Evolutionary conservation across 2,329 filamentous ascomycete genomes (phyloP).

Genomic region (Colletotrichum sp.): DNA sequence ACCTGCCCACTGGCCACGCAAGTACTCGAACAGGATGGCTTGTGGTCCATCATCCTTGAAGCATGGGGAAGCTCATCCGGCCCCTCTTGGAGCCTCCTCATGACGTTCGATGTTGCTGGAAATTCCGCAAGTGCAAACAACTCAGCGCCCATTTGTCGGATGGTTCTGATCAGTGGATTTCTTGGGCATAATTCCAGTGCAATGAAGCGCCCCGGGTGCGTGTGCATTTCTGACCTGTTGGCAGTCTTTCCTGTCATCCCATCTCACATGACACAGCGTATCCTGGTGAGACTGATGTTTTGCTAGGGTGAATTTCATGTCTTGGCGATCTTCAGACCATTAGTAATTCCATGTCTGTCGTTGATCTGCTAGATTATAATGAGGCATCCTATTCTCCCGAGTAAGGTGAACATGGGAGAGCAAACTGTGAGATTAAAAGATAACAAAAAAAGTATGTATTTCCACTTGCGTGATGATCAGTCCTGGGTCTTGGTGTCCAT

Average conservation of each 20-base stretch:
- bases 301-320: not conserved
- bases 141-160: not conserved
- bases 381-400: not conserved
- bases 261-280: not conserved
- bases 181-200: not conserved
- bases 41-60: not conserved
- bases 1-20: not conserved
- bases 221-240: not conserved
- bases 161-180: not conserved
- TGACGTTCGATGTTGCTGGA: not conserved
- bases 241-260: not conserved
- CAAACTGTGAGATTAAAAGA: not conserved
- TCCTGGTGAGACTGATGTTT: not conserved
- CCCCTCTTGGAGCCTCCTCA: not conserved
- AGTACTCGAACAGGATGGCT: not conserved
- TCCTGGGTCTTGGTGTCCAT: not conserved
- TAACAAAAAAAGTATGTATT: not conserved
- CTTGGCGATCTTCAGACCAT: not conserved
- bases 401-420: not conserved
- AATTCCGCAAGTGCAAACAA: not conserved
- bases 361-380: not conserved
- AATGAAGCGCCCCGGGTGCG: not conserved
- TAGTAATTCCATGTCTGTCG: not conserved
- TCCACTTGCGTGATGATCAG: not conserved
- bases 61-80: not conserved